phyloP scores from a whole-genome alignment of 306 rosid species.

The Prunus padus region DNA sequence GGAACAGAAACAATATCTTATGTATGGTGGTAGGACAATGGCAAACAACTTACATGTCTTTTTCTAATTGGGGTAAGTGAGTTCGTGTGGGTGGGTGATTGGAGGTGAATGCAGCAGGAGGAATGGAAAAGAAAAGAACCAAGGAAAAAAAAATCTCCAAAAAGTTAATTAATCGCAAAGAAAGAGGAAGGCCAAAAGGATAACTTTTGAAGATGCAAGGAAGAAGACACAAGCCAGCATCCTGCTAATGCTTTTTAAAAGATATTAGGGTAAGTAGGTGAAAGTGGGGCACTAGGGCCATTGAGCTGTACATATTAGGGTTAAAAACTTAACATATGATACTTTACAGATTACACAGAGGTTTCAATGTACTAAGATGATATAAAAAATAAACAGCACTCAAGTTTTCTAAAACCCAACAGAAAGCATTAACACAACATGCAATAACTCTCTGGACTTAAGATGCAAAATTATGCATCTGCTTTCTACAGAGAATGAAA shows the following conservation, averaged over 20 bases:
- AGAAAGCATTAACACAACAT: not conserved
- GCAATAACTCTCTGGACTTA: not conserved
- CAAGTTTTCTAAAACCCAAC: not conserved
- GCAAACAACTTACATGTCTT: not conserved
- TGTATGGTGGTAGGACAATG: not conserved
- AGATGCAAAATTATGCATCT: not conserved
- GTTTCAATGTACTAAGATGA: not conserved
- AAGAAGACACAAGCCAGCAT: slow-evolving; percentile 9
- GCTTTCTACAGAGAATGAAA: not conserved
- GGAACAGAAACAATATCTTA: not conserved
- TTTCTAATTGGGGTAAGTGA: not conserved
- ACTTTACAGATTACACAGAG: not conserved
- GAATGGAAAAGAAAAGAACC: slow-evolving; percentile 9
- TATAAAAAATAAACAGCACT: not conserved
- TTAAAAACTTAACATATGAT: not conserved
- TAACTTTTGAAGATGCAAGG: slow-evolving; percentile 12
- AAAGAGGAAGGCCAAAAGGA: slow-evolving; percentile 5
- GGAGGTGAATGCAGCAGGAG: slow-evolving; percentile 1
- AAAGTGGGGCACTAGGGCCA: not conserved
- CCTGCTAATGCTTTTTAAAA: slow-evolving; percentile 2
- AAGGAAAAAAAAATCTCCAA: not conserved
- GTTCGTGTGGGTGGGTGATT: slow-evolving; percentile 4
- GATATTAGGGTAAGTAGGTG: not conserved
- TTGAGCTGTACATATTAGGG: not conserved
- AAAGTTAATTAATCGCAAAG: not conserved